These are phyloP conservation scores for Nemania diffusa DNA, from an alignment of 2,329 filamentous ascomycete genomes.

Conservation along the genomic window DNA sequence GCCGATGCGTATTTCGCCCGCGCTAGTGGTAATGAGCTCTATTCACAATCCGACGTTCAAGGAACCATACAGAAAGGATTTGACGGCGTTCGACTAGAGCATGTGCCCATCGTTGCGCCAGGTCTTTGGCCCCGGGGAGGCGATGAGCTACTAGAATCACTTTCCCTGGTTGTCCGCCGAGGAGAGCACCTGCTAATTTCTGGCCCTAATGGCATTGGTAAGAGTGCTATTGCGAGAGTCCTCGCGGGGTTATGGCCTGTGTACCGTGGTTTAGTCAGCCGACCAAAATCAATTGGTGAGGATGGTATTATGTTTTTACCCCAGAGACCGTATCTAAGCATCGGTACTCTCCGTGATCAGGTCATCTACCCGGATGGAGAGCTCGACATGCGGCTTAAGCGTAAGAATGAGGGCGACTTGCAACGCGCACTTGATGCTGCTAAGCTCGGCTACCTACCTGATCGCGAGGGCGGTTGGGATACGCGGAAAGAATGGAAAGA, in stretches of 20 bases:
- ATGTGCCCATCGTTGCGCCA: slow-evolving; percentile 92
- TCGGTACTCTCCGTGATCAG: slow-evolving; percentile 93
- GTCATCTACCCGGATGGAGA: slow-evolving; percentile 98
- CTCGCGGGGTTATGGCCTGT: slow-evolving; percentile 94
- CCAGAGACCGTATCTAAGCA: slow-evolving; percentile 90
- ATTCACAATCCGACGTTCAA: slow-evolving; percentile 89
- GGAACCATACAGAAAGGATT: slow-evolving; percentile 95
- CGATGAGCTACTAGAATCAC: slow-evolving; percentile 87
- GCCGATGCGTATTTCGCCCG: slow-evolving; percentile 85
- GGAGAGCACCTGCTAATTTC: slow-evolving; percentile 96
- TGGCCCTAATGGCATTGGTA: slow-evolving; percentile 93
- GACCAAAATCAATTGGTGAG: slow-evolving; percentile 80
- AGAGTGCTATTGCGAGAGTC: slow-evolving; percentile 86
- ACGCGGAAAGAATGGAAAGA: slow-evolving; percentile 99
- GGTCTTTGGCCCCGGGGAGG: slow-evolving; percentile 88
- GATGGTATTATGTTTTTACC: slow-evolving; percentile 99
- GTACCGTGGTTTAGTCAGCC: slow-evolving; percentile 90
- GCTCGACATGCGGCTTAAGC: slow-evolving; percentile 87
- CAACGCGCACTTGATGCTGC: slow-evolving; percentile 83
- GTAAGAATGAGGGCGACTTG: slow-evolving; percentile 81
- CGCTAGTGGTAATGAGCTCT: slow-evolving; percentile 77
- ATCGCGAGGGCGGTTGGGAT: slow-evolving; percentile 95
- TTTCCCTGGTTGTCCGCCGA: slow-evolving; percentile 88
- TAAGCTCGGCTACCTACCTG: slow-evolving; percentile 85
- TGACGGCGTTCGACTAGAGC: slow-evolving; percentile 90